Evolutionary conservation across 352 stramenopile species (phyloP), one percentile per base, ranked within the genome.

Genomic region (Globisporangium acanthophoron): DNA sequence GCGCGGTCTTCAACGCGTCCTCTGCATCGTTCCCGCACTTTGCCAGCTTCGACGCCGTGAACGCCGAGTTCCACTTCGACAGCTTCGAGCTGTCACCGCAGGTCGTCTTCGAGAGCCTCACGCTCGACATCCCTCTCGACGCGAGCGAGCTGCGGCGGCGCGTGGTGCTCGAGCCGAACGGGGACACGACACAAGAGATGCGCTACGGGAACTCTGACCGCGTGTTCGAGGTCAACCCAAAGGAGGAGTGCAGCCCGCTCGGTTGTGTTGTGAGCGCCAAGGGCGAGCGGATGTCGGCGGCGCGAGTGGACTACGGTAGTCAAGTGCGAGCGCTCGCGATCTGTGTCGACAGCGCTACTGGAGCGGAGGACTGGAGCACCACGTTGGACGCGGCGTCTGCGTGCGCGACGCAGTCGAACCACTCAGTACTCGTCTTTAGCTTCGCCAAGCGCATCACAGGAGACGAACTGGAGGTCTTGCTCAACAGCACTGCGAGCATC

Each of bases 141-240:
- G 40, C 56, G 12, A 64, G 58, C 11, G 78, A 76, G 9, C 62
- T 86, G n/a, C 67, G 65, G 11, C 68, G 76, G 3, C 21, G 65
- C 8, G 45, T 86, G 7, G 46, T 54, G 7, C 33, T 86, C 1
- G 20, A 52, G 0, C 12, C 47, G 1, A 64, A 71, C 7, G 65
- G 76, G 31, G 75, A 69, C 13, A 85, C 75, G 1, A 66, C 63
- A 15, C 44, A 41, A 0, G 40, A 59, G 21, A 52, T 66, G 12
- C 15, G 43, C 12, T 72, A 69, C 33, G 57, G 50, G 2, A 40
- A 61, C 8, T n/a, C 50, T 9, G 46, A 53, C 27, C 43, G 29
- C 11, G 40, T 73, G 8, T 86, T 84, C 57, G 61, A 84, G 53
- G 82, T 86, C 51, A 86, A 86, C 49, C 55, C 76, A 1, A 83